A percentile compares a stretch with the other conserved stretches of the same genome.
phyloP scores from a whole-genome alignment of 1,139 yeast genomes.

The Kodamaea fungicola region DNA sequence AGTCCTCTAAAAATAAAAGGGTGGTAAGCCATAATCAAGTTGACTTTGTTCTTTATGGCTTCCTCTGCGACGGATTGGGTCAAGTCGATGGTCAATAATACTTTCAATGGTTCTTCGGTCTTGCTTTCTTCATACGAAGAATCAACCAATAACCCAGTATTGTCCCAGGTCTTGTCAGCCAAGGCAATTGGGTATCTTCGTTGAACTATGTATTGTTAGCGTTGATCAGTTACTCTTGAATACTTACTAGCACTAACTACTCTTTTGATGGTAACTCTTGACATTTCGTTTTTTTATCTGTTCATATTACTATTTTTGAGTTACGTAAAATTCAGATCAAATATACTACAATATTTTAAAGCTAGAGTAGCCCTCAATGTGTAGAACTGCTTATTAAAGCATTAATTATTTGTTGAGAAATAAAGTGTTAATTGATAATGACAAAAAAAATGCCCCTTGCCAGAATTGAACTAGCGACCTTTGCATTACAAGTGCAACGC shows the following conservation, averaged over 20 bases:
- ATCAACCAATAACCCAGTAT: slow-evolving; percentile 84
- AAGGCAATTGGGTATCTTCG: slow-evolving; percentile 65
- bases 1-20: slow-evolving; percentile 92
- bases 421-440: not conserved
- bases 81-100: slow-evolving; percentile 78
- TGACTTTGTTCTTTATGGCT: slow-evolving; percentile 54
- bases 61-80: slow-evolving; percentile 84
- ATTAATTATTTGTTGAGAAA: not conserved
- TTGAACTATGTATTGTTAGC: slow-evolving; percentile 44
- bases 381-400: too few species aligned
- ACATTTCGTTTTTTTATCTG: slow-evolving; percentile 19
- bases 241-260: slow-evolving; percentile 45
- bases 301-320: slow-evolving; percentile 1
- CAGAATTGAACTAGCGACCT: slow-evolving; percentile 95
- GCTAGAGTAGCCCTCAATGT: not conserved
- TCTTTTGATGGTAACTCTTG: slow-evolving; percentile 38
- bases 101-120: slow-evolving; percentile 27
- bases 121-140: slow-evolving; percentile 30
- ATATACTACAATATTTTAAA: not conserved
- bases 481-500: slow-evolving; percentile 96
- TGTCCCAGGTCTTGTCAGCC: slow-evolving; percentile 92
- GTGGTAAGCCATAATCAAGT: slow-evolving; percentile 80
- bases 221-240: slow-evolving; percentile 1
- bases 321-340: not conserved
- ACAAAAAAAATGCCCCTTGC: slow-evolving; percentile 60